Percentiles rank a stretch among this genome's conserved stretches.
Conservation (phyloP, 2,329 filamentous ascomycete genomes). For the Nemania bipapillata region DNA sequence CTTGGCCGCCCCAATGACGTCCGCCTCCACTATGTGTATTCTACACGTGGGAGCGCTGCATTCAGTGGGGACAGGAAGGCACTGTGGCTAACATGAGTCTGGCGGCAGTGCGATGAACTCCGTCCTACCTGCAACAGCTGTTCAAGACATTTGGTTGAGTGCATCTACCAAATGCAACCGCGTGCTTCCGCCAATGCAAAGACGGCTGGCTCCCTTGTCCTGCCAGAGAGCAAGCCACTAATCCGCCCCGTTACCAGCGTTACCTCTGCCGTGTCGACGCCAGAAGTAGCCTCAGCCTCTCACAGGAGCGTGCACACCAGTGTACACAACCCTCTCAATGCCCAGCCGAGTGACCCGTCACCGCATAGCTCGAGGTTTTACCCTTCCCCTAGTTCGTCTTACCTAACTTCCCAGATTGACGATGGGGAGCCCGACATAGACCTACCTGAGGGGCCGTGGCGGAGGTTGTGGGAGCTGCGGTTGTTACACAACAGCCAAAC, state of each 20-base stretch:
- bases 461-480: conserved; percentile 54
- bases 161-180: conserved; percentile 45
- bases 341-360: conserved; percentile 36
- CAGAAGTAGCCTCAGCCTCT: conserved; percentile 16
- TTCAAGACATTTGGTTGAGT: conserved; percentile 49
- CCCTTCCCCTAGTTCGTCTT: conserved; percentile 43
- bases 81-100: conserved; percentile 26
- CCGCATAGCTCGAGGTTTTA: conserved; percentile 40
- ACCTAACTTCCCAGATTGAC: conserved; percentile 38
- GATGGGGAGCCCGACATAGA: conserved; percentile 46
- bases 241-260: conserved; percentile 17
- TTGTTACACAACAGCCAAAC: conserved; percentile 53
- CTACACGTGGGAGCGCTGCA: too few relatives aligned
- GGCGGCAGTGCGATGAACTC: conserved; percentile 47
- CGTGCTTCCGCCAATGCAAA: conserved; percentile 29
- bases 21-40: too few relatives aligned
- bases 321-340: conserved; percentile 14
- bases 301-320: conserved; percentile 13
- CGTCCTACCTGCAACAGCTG: conserved; percentile 49
- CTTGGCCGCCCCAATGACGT: too few relatives aligned
- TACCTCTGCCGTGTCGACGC: conserved; percentile 17
- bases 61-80: neutral
- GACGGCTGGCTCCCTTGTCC: conserved; percentile 10
- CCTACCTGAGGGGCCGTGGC: conserved; percentile 52
- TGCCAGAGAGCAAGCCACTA: conserved; percentile 31